Evolutionary conservation across 2,329 filamentous ascomycete species (phyloP).

Genomic region (Chrysoporthe austroafricana): DNA sequence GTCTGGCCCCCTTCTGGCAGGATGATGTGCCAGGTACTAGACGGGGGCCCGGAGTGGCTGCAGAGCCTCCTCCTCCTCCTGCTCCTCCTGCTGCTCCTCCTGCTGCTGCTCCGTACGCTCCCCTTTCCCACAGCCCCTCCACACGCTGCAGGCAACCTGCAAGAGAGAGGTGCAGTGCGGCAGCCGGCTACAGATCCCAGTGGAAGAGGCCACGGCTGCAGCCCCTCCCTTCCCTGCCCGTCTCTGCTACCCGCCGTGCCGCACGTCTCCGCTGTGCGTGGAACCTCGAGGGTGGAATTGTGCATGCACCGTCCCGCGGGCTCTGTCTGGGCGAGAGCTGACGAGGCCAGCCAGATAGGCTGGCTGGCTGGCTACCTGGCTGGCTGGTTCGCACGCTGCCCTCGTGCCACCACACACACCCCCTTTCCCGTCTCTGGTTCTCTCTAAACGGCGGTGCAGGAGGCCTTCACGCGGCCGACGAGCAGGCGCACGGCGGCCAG

Average conservation of each 20-base stretch:
- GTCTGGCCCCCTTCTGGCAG: neutral
- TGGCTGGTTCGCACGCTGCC: neutral
- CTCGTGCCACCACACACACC: neutral
- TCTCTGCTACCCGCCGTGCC: conserved; percentile 25
- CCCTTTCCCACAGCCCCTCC: neutral
- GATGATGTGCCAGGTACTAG: neutral
- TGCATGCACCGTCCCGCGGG: conserved; percentile 14
- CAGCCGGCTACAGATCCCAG: conserved; percentile 2
- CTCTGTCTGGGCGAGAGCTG: neutral
- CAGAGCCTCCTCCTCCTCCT: neutral
- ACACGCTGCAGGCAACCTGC: neutral
- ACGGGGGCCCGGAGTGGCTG: conserved; percentile 1
- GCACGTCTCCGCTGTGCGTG: conserved; percentile 28
- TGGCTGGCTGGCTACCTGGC: too few species aligned
- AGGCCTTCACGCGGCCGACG: too few species aligned
- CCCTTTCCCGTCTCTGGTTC: neutral
- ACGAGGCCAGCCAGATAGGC: neutral
- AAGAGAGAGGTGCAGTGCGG: neutral
- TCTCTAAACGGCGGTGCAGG: too few species aligned
- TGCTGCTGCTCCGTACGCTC: neutral
- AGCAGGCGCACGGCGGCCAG: too few species aligned
- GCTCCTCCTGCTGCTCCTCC: neutral
- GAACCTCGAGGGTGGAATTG: conserved; percentile 26
- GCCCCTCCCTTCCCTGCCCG: neutral
- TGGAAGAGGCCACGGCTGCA: conserved; percentile 4